Evolutionary conservation across 1,139 yeast genomes (phyloP).

Genomic region (Suhomyces choctaworum): DNA sequence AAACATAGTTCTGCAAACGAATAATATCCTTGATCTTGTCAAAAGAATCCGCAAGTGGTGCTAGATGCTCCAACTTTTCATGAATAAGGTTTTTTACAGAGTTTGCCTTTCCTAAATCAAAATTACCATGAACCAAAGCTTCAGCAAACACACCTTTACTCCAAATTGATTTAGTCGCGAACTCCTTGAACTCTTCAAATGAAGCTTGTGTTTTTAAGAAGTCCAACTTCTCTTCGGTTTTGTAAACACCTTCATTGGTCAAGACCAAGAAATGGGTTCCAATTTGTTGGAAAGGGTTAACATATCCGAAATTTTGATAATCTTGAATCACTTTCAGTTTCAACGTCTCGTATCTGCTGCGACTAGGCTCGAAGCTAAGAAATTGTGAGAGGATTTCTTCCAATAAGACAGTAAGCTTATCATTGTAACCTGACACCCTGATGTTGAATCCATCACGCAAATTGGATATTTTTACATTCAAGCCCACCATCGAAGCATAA

Average conservation of each 20-base stretch:
- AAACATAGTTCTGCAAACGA: constrained; percentile 33
- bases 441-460: constrained; percentile 73
- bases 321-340: constrained; percentile 65
- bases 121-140: constrained; percentile 77
- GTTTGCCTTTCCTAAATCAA: constrained; percentile 54
- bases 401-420: constrained; percentile 67
- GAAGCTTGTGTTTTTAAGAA: constrained; percentile 46
- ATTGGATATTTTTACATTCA: constrained; percentile 56
- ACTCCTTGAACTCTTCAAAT: constrained; percentile 48
- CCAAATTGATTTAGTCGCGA: constrained; percentile 45
- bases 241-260: constrained; percentile 70
- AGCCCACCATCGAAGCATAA: constrained; percentile 82
- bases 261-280: constrained; percentile 61
- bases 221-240: constrained; percentile 58
- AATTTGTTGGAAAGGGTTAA: constrained; percentile 75
- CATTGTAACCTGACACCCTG: constrained; percentile 76
- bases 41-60: constrained; percentile 44
- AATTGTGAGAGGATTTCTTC: constrained; percentile 59
- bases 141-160: constrained; percentile 60
- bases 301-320: constrained; percentile 68
- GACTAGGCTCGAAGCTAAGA: constrained; percentile 51
- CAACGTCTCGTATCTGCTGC: constrained; percentile 62
- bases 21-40: constrained; percentile 28
- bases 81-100: constrained; percentile 25
- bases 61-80: constrained; percentile 20